A percentile compares a stretch with the other conserved stretches of the same genome.
phyloP scores from a whole-genome alignment of 371 early-diverging fungal species.

The Circinella umbellata region DNA sequence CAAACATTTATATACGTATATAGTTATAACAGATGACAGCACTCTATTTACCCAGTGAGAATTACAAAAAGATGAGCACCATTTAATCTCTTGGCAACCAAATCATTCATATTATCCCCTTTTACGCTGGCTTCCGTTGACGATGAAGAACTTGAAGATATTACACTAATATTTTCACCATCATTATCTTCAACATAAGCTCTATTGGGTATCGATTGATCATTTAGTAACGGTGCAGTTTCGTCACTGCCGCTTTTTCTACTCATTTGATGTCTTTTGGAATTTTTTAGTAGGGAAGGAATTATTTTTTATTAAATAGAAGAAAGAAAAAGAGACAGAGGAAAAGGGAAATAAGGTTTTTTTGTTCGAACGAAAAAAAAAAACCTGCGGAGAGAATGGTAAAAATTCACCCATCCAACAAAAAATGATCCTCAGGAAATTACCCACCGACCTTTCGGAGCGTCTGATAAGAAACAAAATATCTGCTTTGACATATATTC shows the following conservation, averaged over 20 bases:
- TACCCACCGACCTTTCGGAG: too few species aligned
- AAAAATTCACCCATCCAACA: background rate
- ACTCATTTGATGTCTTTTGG: too few species aligned
- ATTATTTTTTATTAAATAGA: background rate
- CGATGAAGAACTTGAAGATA: slow-evolving; percentile 23
- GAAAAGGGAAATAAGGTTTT: slow-evolving; percentile 8
- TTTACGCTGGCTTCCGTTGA: slow-evolving; percentile 10
- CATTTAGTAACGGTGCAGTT: slow-evolving; percentile 31
- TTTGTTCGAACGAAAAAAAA: background rate
- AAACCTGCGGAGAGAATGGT: background rate
- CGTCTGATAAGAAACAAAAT: too few species aligned
- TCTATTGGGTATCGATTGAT: background rate
- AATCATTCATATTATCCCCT: slow-evolving; percentile 19
- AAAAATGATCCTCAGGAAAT: too few species aligned
- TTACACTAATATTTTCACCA: slow-evolving; percentile 24
- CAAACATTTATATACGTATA: too few species aligned
- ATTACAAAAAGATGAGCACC: slow-evolving; percentile 40
- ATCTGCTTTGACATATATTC: too few species aligned
- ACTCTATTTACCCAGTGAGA: slow-evolving; percentile 33
- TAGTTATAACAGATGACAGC: too few species aligned
- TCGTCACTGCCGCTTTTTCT: slow-evolving; percentile 17
- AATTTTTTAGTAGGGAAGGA: background rate
- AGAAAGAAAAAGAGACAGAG: slow-evolving; percentile 3
- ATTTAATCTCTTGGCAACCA: slow-evolving; percentile 36
- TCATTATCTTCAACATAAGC: slow-evolving; percentile 21